A percentile compares a stretch with the other conserved stretches of the same genome.
Conservation (phyloP, 192 early-diverging fungal genomes). For the Backusella luteola region DNA sequence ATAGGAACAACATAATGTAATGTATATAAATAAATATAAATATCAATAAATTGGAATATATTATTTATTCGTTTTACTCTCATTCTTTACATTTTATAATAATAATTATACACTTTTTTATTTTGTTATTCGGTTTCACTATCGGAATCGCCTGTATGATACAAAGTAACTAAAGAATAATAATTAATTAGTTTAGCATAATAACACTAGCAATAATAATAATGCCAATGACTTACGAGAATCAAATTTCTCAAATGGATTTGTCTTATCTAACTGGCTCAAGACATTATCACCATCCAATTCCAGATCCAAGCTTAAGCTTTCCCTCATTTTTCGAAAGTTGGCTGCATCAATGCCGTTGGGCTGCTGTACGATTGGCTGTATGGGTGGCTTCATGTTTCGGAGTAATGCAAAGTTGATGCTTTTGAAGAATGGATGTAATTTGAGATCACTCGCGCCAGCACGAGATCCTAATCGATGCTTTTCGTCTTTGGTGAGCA, state of each 20-base stretch:
- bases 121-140: background rate
- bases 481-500: conserved; percentile 90
- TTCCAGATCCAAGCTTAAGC: conserved; percentile 65
- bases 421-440: conserved; percentile 86
- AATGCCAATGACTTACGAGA: conserved; percentile 38
- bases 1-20: background rate
- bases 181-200: background rate
- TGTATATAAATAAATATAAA: conserved; percentile 1
- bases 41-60: background rate
- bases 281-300: conserved; percentile 44
- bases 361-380: conserved; percentile 55
- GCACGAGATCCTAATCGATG: conserved; percentile 83
- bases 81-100: background rate
- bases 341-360: conserved; percentile 66
- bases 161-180: background rate
- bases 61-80: background rate
- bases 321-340: conserved; percentile 64
- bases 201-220: background rate
- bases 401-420: conserved; percentile 93
- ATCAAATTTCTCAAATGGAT: conserved; percentile 61
- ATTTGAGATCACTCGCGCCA: conserved; percentile 93
- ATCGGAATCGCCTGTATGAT: conserved; percentile 1
- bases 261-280: conserved; percentile 20
- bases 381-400: conserved; percentile 81
- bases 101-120: background rate